Conservation (phyloP, 495 filamentous ascomycete species). For the Hypoxylon trugodes region DNA sequence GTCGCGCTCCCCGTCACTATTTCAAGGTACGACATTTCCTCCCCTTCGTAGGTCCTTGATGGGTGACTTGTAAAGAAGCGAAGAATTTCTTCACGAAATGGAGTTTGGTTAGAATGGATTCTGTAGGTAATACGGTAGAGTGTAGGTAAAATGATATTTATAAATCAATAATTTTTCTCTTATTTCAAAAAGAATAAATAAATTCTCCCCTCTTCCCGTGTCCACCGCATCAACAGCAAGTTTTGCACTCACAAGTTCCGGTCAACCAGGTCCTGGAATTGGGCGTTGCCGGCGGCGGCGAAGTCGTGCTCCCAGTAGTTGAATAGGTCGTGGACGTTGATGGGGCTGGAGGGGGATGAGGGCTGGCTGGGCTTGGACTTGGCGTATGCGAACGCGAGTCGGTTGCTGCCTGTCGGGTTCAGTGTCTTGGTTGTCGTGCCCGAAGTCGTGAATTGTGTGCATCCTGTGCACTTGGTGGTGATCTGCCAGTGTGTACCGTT, state of each 20-base stretch:
- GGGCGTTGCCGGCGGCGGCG: slow-evolving; percentile 45
- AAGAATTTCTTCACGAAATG: slow-evolving; percentile 19
- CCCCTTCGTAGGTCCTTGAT: slow-evolving; percentile 1
- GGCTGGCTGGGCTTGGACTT: slow-evolving; percentile 42
- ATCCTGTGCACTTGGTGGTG: slow-evolving; percentile 54
- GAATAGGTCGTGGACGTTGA: slow-evolving; percentile 51
- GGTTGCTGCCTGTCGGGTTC: slow-evolving; percentile 48
- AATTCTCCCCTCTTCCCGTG: slow-evolving; percentile 2
- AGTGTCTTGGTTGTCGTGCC: slow-evolving; percentile 42
- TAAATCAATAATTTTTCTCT: neutral
- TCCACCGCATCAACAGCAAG: too few species aligned
- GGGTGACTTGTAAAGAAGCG: slow-evolving; percentile 9
- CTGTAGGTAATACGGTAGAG: too few species aligned
- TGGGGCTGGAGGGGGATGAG: slow-evolving; percentile 42
- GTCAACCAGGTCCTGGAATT: slow-evolving; percentile 47
- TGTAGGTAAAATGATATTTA: neutral
- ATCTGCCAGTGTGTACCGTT: slow-evolving; percentile 58
- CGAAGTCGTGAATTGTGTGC: slow-evolving; percentile 46
- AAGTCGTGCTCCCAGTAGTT: slow-evolving; percentile 58
- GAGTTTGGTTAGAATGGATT: slow-evolving; percentile 19
- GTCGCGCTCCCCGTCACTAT: neutral
- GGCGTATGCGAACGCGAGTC: slow-evolving; percentile 56
- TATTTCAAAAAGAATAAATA: neutral
- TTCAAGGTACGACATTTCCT: neutral
- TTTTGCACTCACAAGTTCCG: slow-evolving; percentile 46